Evolutionary conservation across 768 basidiomycete genomes (phyloP).

Genomic region (Chlorophyllum brunneum): DNA sequence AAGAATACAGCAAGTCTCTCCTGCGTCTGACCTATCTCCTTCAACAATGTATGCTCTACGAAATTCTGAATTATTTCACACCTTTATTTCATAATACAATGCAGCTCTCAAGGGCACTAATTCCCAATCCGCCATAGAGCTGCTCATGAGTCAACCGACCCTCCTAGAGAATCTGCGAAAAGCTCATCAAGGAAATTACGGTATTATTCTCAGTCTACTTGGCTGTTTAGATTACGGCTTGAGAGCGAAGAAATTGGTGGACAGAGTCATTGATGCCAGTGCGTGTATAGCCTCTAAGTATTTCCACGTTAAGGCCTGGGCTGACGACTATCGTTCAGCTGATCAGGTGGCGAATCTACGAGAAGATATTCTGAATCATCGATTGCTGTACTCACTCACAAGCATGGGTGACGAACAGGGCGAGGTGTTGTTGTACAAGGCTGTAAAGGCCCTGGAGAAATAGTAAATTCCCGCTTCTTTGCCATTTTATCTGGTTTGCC

Average conservation of each 20-base stretch:
- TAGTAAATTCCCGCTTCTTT: conserved; percentile 45
- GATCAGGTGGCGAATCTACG: conserved; percentile 91
- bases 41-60: conserved; percentile 58
- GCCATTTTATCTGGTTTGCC: neutral
- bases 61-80: neutral
- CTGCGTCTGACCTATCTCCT: conserved; percentile 76
- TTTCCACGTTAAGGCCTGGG: no score
- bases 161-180: conserved; percentile 85
- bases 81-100: neutral
- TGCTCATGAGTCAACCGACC: conserved; percentile 75
- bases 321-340: conserved; percentile 38
- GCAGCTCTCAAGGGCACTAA: conserved; percentile 62
- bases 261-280: conserved; percentile 81
- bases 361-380: conserved; percentile 80
- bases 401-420: conserved; percentile 64
- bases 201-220: conserved; percentile 84
- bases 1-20: conserved; percentile 72
- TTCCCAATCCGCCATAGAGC: conserved; percentile 77
- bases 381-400: conserved; percentile 83
- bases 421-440: conserved; percentile 57
- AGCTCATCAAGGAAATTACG: conserved; percentile 90
- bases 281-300: conserved; percentile 14
- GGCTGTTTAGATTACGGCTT: conserved; percentile 90
- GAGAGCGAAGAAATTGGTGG: conserved; percentile 84
- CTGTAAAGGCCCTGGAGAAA: conserved; percentile 79